Base-by-base conservation (phyloP, 495 filamentous ascomycete genomes). In the Xylaria palmicola region DNA sequence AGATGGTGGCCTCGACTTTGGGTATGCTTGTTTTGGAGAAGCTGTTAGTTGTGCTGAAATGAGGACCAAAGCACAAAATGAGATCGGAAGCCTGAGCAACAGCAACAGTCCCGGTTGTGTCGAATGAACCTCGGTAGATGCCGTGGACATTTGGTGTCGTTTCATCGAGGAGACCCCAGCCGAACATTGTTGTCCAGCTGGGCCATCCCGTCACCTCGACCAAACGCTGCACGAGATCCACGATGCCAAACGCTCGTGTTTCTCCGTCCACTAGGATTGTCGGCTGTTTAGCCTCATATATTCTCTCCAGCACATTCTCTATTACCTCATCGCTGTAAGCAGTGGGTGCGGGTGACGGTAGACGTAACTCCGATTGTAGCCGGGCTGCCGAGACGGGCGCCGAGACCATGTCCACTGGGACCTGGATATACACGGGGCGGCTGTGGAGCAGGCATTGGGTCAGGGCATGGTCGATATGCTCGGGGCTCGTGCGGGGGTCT, bases 221-320 rank as follows among this genome's bases (percentile, higher is more conserved):
- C 12, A 94, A 75, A 26, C 85, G 81, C 59, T 87, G 85, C 6
- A 87, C 83, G 68, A 91, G 89, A 1, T 85, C 77, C 15, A 90
- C 71, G 9, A 84, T 83, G 8, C 80, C 77, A 67, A 91, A 87
- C 20, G 89, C 82, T 62, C 88, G 85, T 6, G 88, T 85, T 67
- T 88, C 91, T 19, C 87, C 89, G 73, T 94, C 91, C 4, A 91
- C 88, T 26, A 93, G 70, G 39, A 94, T 90, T 12, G 90, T 74
- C 1, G 90, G 88, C 41, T 83, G 85, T 66, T 86, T 83, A 3
- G 90, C 88, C 0, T 76, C 82, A 45, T 86, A 79, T 22, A 93
- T 78, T 56, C 86, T 85, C 64, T 86, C 83, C 36, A 88, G 66
- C 34, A 92, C 82, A 3, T 86, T 81, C 6, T 84, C 78, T 19